phyloP scores from a whole-genome alignment of 768 basidiomycete genomes.

The Lactarius deliciosus region DNA sequence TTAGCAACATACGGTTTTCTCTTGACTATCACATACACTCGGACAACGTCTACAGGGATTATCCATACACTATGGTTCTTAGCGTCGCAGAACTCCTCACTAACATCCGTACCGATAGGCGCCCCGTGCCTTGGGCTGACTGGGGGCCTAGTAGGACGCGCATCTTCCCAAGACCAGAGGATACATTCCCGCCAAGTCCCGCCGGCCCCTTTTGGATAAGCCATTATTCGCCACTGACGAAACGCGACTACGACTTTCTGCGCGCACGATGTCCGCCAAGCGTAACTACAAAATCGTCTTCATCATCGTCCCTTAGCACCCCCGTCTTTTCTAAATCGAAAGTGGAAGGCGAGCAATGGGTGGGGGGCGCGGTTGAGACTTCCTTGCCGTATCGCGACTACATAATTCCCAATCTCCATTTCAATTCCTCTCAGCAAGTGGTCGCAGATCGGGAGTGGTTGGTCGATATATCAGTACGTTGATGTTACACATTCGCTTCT shows the following conservation, averaged over 20 bases:
- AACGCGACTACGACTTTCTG: slow-evolving; percentile 15
- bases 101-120: neutral
- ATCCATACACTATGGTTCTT: slow-evolving; percentile 12
- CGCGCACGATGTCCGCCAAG: slow-evolving; percentile 1
- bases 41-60: neutral
- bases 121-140: slow-evolving; percentile 4
- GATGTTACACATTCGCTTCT: neutral
- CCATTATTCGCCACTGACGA: slow-evolving; percentile 5
- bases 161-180: neutral
- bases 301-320: neutral
- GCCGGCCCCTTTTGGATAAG: slow-evolving; percentile 18
- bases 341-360: slow-evolving; percentile 1
- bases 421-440: neutral
- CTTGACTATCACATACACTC: slow-evolving; percentile 5
- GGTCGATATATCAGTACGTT: neutral
- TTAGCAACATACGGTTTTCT: slow-evolving; percentile 8
- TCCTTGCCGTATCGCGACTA: slow-evolving; percentile 3
- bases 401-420: neutral
- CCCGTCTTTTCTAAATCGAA: neutral
- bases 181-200: neutral
- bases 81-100: slow-evolving; percentile 6
- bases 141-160: slow-evolving; percentile 19
- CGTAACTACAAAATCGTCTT: neutral
- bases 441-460: neutral
- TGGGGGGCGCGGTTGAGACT: slow-evolving; percentile 5